Evolutionary conservation across 225 moss, liverwort and hornwort genomes (phyloP), one percentile per base, ranked within the genome.

Genomic region (Polytrichum commune): DNA sequence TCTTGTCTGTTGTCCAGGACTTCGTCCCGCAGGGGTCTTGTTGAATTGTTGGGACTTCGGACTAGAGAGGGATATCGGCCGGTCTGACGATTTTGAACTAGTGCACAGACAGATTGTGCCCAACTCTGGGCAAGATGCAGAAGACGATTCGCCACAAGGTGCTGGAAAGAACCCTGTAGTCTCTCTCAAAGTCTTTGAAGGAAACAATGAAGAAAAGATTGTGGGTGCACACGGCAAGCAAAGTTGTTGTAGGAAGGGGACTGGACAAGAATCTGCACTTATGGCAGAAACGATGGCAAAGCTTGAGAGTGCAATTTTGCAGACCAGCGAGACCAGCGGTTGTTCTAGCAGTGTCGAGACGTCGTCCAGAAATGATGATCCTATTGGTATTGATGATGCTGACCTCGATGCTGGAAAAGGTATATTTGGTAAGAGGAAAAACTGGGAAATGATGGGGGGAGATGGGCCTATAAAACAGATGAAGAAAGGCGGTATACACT

Each of bases 1-100:
- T 25, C 81, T 93, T 2, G 85, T 91, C 27, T 93, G 91, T 72
- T 93, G 93, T 67, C 91, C 93, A 19, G 91, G 89, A 30, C 86
- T 90, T 56, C 79, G 80, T 63, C 91, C 89, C 18, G 79, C 91
- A 1, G 91, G 93, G 9, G 82, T 90, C 55, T 63, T 86, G 18
- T 72, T 89, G 33, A 77, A 88, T 30, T 88, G 77, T 58, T 91
- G 89, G 84, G 89, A 91, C 70, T 93, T 78, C 60, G 93, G 93
- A 28, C 76, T 93, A 53, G 93, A 93, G 77, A 85, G 89, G 72
- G 91, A 91, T 63, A 75, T 93, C 27, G 89, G 93, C 35, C 65
- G 73, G 23, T 88, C 84, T 29, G 85, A 81, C 26, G 75, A 85
- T 56, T 93, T 82, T 79, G 71, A 79, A 63, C 18, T 76, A 38